Percentiles rank a stretch among this genome's conserved stretches.
Evolutionary conservation across 139 green algal species (phyloP).

Genomic region (Penium margaritaceum): DNA sequence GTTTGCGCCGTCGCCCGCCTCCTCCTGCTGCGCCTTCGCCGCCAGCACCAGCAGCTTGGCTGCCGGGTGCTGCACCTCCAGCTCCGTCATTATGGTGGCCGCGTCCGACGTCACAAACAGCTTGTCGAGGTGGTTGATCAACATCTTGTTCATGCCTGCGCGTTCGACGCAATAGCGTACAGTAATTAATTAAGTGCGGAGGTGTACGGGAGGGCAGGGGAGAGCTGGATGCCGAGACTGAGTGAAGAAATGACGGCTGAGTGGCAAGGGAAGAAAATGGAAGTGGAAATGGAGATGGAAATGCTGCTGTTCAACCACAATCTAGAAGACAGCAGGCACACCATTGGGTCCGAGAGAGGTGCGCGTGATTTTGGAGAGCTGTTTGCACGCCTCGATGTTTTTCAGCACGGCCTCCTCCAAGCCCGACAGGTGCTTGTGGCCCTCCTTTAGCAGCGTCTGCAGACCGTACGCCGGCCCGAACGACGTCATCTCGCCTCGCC

Average conservation of each 20-base stretch:
- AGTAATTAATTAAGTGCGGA: no score
- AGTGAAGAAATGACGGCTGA: no score
- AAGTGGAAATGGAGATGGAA: no score
- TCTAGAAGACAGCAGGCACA: background rate
- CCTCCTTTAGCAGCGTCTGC: conserved; percentile 92
- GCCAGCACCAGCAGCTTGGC: conserved; percentile 89
- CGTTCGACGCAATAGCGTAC: no score
- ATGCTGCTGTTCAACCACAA: background rate
- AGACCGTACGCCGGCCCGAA: conserved; percentile 17
- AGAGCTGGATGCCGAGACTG: no score
- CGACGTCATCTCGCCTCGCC: conserved; percentile 1
- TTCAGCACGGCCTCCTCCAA: conserved; percentile 93
- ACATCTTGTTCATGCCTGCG: conserved; percentile 99
- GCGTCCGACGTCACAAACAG: conserved; percentile 95
- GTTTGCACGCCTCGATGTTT: conserved; percentile 95
- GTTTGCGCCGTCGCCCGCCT: conserved; percentile 96
- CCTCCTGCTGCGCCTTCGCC: conserved; percentile 81
- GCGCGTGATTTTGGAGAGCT: conserved; percentile 80
- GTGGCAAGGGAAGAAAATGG: no score
- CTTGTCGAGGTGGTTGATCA: conserved; percentile 98
- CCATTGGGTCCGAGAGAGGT: conserved; percentile 91
- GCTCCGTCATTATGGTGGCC: conserved; percentile 85
- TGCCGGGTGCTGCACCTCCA: conserved; percentile 94
- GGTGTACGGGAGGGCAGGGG: no score
- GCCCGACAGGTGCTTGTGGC: conserved; percentile 86